Evolutionary conservation across 345 rosid genomes (phyloP), one percentile per base, ranked within the genome.

Genomic region (Gossypium bickii): DNA sequence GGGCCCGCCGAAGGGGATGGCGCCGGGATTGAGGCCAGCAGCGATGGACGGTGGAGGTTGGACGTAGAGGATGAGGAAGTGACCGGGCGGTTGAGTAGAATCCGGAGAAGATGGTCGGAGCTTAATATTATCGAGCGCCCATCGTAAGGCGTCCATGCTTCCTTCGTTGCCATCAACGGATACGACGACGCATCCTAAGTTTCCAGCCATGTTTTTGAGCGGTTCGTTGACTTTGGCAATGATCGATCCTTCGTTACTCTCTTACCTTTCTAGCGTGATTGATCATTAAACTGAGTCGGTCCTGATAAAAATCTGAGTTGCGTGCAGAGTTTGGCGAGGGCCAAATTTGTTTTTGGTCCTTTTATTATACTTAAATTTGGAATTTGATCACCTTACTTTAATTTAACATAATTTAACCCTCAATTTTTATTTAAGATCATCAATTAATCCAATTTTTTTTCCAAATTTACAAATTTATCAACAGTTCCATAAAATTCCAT

Each of bases 1-100:
- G 82, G 97, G 97, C 2, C 98, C 98, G 65, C 98, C 97, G 79
- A 92, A 94, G 61, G 99, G 99, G 71, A 92, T 91, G 58, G 83
- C 78, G 9, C 97, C 98, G 16, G 97, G 99, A 76, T 78, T 87
- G 38, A 95, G 88, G 11, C 94, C 93, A 5, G 81, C 80, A 74
- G 88, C 82, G 67, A 95, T 88, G 60, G 89, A 79, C n/a, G 97
- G 98, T 3, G 97, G 90, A 13, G 98, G 80, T 74, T 95, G 97
- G 56, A 89, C 89, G 66, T 91, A 97, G 77, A 92, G 93, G 77
- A 91, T 41, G 79, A 86, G 57, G 87, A 92, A 90, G 44, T 85
- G 82, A 60, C 85, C 82, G 2, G 84, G 57, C 49, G 79, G 29
- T 0, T 79, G 70, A 20, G 78, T 61, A 75, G 90, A 87, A 70